Base-by-base conservation (phyloP, 1,139 yeast species). In the Geotrichum candidum region DNA sequence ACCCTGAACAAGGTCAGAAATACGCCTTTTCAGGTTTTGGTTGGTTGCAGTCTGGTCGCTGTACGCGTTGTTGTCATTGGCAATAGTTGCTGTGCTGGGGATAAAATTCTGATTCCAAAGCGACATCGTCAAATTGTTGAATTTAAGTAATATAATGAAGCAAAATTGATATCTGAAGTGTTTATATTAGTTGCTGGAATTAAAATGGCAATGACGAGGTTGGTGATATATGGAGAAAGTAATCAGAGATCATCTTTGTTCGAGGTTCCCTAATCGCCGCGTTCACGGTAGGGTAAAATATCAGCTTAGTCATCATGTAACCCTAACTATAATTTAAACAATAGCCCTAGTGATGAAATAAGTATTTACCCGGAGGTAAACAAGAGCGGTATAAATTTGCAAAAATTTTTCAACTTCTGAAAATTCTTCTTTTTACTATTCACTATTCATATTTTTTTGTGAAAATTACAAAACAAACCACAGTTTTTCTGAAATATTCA, bases 1-100 rank as follows among this genome's bases (percentile, higher is more conserved):
- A 27, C 38, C 59, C 31, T 59, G 61, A n/a, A 52, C 54, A 6
- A 59, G 58, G 48, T 59, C 61, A 5, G 58, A 55, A n/a, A 59
- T 22, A 22, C 61, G 25, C 13, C 61, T 53, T 35, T 56, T 56
- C 23, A 50, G 35, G 27, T 3, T 46, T 48, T 58, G 45, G 31
- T 53, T 41, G 46, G 46, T 15, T n/a, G n/a, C 46, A 5, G 46
- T n/a, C 46, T 41, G 46, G 46, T 41, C 46, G 18, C 22, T 41
- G 46, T 41, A 41, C 46, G 46, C 46, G n/a, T 15, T n/a, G n/a
- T 41, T 41, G 6, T 41, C n/a, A 5, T 41, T n/a, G 22, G 46
- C 5, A 15, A 13, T 41, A n/a, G 13, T 41, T 4, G 46, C 46
- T 2, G 46, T 41, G 18, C 15, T 41, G n/a, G 15, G 13, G 15